phyloP scores from a whole-genome alignment of 140 eudicot species.

The Anethum foeniculum region DNA sequence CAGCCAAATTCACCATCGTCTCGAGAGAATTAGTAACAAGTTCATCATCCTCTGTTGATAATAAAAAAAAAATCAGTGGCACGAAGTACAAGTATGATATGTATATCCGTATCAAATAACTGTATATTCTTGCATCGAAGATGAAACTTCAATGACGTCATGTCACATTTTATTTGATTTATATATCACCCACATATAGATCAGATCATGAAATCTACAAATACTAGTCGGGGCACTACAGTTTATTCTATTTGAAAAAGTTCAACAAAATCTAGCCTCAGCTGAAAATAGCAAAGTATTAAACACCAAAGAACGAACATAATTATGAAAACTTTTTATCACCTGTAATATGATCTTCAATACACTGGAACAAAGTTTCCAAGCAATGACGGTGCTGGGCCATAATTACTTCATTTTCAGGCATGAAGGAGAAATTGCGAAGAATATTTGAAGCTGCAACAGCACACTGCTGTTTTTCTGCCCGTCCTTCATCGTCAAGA shows the following conservation, averaged over 20 bases:
- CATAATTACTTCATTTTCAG: constrained; percentile 94
- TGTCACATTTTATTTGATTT: neutral
- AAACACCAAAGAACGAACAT: neutral
- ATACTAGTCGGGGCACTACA: neutral
- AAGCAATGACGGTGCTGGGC: constrained; percentile 94
- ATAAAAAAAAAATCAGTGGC: constrained; percentile 10
- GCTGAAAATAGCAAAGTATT: neutral
- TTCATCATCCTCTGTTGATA: constrained; percentile 91
- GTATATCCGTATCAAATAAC: neutral
- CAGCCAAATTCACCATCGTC: constrained; percentile 90
- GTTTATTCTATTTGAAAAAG: neutral
- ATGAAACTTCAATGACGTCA: neutral
- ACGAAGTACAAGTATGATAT: neutral
- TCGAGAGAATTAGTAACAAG: constrained; percentile 93
- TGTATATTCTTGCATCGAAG: neutral
- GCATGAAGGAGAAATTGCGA: constrained; percentile 92
- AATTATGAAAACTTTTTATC: neutral
- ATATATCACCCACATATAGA: neutral
- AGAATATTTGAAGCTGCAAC: constrained; percentile 94
- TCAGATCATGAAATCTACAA: neutral
- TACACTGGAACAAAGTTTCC: constrained; percentile 88
- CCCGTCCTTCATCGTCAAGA: constrained; percentile 85
- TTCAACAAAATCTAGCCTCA: neutral
- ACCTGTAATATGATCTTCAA: constrained; percentile 88
- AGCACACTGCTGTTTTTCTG: constrained; percentile 95